phyloP scores from a whole-genome alignment of 345 rosid species.

The Conringia planisiliqua region DNA sequence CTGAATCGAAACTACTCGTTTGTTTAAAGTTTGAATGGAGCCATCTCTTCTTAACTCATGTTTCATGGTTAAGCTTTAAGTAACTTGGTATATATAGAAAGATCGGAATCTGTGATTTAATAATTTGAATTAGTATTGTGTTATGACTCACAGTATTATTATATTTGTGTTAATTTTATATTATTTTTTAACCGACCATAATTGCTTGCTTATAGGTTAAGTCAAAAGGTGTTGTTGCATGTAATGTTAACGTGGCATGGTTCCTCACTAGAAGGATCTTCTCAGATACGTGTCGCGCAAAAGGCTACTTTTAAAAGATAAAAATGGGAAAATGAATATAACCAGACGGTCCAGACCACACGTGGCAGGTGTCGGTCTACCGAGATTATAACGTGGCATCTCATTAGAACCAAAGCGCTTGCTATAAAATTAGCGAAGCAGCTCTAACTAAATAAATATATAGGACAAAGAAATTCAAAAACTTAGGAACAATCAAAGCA shows the following conservation, averaged over 20 bases:
- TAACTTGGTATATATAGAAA: too few species aligned
- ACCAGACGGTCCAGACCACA: not conserved
- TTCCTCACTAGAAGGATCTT: not conserved
- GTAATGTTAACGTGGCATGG: constrained; percentile 19
- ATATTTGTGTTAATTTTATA: not conserved
- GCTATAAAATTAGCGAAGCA: constrained; percentile 20
- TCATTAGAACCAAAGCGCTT: not conserved
- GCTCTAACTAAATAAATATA: not conserved
- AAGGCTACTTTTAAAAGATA: not conserved
- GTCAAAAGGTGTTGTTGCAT: constrained; percentile 6
- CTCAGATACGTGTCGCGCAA: constrained; percentile 15
- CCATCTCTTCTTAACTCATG: too few species aligned
- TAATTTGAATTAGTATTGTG: too few species aligned
- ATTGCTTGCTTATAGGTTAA: not conserved
- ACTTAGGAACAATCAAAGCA: not conserved
- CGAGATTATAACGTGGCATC: constrained; percentile 26
- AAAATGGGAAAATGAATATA: not conserved
- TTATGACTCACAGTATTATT: too few species aligned
- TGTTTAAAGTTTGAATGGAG: too few species aligned
- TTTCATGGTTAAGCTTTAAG: too few species aligned
- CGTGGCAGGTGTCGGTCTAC: constrained; percentile 7
- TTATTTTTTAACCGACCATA: not conserved
- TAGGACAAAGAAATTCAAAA: not conserved
- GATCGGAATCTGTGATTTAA: too few species aligned
- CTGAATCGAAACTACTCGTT: too few species aligned